Evolutionary conservation across 2,329 filamentous ascomycete species (phyloP), one percentile per base, ranked within the genome.

Genomic region (Epichloe bromicola): DNA sequence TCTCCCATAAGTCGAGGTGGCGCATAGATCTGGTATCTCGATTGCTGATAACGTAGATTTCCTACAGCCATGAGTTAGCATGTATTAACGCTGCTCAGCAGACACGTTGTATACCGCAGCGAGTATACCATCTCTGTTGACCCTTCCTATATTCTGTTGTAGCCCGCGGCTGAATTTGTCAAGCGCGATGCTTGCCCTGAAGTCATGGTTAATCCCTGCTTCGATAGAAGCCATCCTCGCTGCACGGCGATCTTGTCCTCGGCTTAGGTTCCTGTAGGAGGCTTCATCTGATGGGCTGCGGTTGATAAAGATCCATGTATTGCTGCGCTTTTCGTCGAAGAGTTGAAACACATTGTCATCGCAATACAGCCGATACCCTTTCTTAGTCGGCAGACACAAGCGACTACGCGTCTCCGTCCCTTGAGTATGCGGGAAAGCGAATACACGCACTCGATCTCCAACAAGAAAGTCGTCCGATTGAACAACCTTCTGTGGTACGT

Each of bases 271-370:
- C n/a, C 37, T 38, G 37, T 38, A 14, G 5, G 37, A 38, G 5
- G 37, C 5, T 1, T 38, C 12, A 26, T 26, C 7, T 26, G 26
- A 38, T 38, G 37, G 37, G 15, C 37, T 38, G 55, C 5, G 56
- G 56, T 19, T 57, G 48, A 5, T 55, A 53, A 33, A 59, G 45
- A 2, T 53, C 47, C n/a, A 56, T 47, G 48, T 58, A 59, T 14
- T 57, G 54, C 50, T 50, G 53, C 20, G 57, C 54, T 6, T 38
- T 17, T 17, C 37, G 37, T 38, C 15, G 37, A 38, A 38, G 2
- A 38, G 37, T 38, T 38, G 37, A 17, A 38, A 38, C 2, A 38
- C 12, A 38, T 38, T 38, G 15, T 38, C 37, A 38, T 38, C 37
- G 37, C 37, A 38, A 38, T 38, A 38, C 37, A 38, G 15, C 37